phyloP scores from a whole-genome alignment of 2,329 filamentous ascomycete species.

The Blumeria graminis region DNA sequence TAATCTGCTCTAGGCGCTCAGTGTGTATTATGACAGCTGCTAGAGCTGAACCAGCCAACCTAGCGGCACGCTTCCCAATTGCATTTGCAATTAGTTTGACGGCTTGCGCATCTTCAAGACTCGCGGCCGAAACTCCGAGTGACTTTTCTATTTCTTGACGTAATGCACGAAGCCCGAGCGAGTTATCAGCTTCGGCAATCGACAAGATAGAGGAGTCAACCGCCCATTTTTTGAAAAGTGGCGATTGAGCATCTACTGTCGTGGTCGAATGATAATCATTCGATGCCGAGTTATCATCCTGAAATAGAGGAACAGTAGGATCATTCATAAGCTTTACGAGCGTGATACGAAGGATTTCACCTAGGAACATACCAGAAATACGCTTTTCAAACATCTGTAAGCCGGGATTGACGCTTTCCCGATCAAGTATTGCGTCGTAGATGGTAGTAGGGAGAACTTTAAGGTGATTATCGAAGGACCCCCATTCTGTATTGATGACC shows the following conservation, averaged over 20 bases:
- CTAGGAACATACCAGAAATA: constrained; percentile 93
- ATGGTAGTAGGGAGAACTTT: constrained; percentile 66
- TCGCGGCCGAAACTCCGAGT: constrained; percentile 52
- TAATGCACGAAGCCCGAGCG: constrained; percentile 43
- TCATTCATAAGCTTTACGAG: constrained; percentile 50
- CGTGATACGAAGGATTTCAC: constrained; percentile 67
- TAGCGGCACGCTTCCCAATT: constrained; percentile 68
- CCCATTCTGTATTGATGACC: constrained; percentile 98
- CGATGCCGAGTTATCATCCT: constrained; percentile 44
- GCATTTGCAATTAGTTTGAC: constrained; percentile 66
- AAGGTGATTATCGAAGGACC: constrained; percentile 86
- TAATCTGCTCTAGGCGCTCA: constrained; percentile 41
- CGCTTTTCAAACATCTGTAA: constrained; percentile 99
- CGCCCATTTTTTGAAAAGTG: constrained; percentile 61
- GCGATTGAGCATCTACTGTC: constrained; percentile 36
- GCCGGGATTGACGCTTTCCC: constrained; percentile 66
- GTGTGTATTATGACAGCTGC: constrained; percentile 65
- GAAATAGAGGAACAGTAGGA: constrained; percentile 45
- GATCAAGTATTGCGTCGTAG: constrained; percentile 61
- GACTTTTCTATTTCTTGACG: constrained; percentile 56
- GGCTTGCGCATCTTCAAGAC: constrained; percentile 62
- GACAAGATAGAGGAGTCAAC: constrained; percentile 81
- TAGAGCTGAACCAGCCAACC: constrained; percentile 70
- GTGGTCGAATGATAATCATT: constrained; percentile 51
- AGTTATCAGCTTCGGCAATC: constrained; percentile 59